A percentile compares a stretch with the other conserved stretches of the same genome.
phyloP scores from a whole-genome alignment of 2,329 filamentous ascomycete genomes.

The Didymella keratinophila region DNA sequence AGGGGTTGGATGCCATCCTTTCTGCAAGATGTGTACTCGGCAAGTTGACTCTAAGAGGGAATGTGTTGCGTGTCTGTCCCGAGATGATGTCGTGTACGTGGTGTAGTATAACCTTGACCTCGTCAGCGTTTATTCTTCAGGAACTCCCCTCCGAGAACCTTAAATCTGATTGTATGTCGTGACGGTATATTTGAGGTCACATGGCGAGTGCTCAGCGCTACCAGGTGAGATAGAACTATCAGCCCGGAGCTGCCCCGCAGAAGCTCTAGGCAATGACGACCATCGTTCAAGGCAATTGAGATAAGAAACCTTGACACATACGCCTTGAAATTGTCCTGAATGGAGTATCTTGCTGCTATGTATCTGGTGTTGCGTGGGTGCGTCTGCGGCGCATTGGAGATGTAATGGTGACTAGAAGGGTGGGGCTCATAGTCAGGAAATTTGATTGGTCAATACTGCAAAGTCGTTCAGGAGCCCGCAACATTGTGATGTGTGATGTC shows the following conservation, averaged over 20 bases:
- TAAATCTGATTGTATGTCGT: neutral
- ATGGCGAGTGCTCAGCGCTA: neutral
- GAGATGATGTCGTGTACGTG: neutral
- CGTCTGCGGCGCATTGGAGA: neutral
- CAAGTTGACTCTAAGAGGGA: too few relatives aligned
- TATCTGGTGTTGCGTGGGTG: neutral
- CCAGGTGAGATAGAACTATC: neutral
- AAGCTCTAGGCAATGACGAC: neutral
- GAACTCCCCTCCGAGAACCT: neutral
- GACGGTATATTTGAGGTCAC: neutral
- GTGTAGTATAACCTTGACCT: neutral
- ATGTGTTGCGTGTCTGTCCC: neutral
- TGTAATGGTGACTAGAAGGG: conserved; percentile 23
- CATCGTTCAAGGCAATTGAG: neutral
- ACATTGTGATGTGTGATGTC: conserved; percentile 10
- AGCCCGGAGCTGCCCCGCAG: neutral
- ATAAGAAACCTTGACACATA: neutral
- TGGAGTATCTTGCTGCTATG: too few relatives aligned
- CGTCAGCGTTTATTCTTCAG: neutral
- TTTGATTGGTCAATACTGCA: conserved; percentile 11
- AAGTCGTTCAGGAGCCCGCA: neutral
- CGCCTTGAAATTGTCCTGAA: neutral
- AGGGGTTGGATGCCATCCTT: conserved; percentile 7
- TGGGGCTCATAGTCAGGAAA: conserved; percentile 1
- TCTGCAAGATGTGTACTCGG: neutral